These are phyloP conservation scores for Suhomyces bokatorum DNA, from an alignment of 1,139 yeast genomes.

Conservation along the genomic window DNA sequence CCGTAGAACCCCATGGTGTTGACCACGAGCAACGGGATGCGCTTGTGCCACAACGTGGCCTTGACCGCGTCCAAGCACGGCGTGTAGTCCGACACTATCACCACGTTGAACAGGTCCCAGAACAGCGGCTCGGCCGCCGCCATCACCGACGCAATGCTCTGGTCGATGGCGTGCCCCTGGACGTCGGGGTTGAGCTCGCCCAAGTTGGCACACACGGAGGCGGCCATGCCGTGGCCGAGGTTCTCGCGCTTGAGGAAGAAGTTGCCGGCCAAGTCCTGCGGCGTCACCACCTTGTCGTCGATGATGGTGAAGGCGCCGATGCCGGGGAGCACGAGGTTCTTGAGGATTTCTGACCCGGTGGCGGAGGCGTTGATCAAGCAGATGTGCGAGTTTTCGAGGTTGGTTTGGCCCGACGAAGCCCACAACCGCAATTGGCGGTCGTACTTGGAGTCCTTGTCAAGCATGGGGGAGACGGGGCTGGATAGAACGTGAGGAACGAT, in stretches of 20 bases:
- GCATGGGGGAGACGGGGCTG: conserved; percentile 1
- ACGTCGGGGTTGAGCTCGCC: conserved; percentile 65
- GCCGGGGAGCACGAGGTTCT: conserved; percentile 82
- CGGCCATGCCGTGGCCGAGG: conserved; percentile 45
- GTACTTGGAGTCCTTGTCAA: conserved; percentile 51
- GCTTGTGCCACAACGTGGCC: conserved; percentile 40
- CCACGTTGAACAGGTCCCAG: conserved; percentile 57
- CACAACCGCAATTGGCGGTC: conserved; percentile 90
- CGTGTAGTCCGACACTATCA: conserved; percentile 46
- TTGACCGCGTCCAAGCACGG: conserved; percentile 29
- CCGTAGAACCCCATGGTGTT: conserved; percentile 70
- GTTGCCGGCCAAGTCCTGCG: conserved; percentile 53
- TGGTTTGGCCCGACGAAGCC: conserved; percentile 76
- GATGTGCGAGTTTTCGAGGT: conserved; percentile 58
- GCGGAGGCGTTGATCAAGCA: conserved; percentile 63
- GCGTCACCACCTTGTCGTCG: conserved; percentile 44
- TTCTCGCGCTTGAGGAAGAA: conserved; percentile 58
- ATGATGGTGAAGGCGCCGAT: conserved; percentile 67
- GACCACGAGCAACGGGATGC: conserved; percentile 56
- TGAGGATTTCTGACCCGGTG: conserved; percentile 67
- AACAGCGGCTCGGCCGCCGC: conserved; percentile 19
- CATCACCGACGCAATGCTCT: conserved; percentile 22
- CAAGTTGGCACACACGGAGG: conserved; percentile 41
- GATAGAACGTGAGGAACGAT: background rate
- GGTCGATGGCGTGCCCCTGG: conserved; percentile 33